Evolutionary conservation across 2,329 filamentous ascomycete species (phyloP).

Genomic region (Colletotrichum theobromicola): DNA sequence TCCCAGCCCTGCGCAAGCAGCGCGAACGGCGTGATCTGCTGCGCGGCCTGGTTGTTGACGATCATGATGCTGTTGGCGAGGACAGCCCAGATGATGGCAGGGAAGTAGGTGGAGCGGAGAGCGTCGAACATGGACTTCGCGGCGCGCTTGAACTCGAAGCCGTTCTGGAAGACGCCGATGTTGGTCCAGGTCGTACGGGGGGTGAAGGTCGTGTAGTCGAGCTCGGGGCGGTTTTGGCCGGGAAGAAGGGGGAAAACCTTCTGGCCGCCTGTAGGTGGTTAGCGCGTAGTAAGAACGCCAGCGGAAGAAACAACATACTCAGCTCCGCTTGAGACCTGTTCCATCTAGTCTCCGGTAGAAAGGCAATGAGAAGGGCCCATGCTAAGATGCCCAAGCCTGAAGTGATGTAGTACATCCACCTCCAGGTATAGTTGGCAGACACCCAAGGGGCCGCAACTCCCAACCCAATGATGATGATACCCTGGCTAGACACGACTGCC

Average conservation of each 20-base stretch:
- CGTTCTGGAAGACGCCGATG: conserved; percentile 34
- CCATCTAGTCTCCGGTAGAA: conserved; percentile 40
- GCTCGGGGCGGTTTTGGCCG: conserved; percentile 29
- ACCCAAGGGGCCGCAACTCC: conserved; percentile 33
- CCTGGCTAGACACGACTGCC: conserved; percentile 32
- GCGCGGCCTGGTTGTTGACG: conserved; percentile 30
- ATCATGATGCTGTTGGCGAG: conserved; percentile 34
- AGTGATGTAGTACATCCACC: conserved; percentile 38
- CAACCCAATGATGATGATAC: conserved; percentile 31
- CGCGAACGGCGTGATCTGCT: conserved; percentile 24
- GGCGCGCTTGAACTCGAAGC: conserved; percentile 29
- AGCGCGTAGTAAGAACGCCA: neutral
- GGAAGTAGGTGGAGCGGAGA: conserved; percentile 36
- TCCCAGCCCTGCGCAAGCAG: conserved; percentile 28
- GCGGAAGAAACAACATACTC: conserved; percentile 3
- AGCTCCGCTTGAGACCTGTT: conserved; percentile 33
- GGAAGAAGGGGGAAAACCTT: conserved; percentile 26
- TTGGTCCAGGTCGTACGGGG: conserved; percentile 33
- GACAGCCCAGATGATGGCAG: conserved; percentile 36
- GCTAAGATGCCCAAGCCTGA: conserved; percentile 32
- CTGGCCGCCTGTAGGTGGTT: neutral
- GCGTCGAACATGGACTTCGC: conserved; percentile 30
- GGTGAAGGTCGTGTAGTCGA: conserved; percentile 31
- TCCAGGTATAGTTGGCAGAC: conserved; percentile 35
- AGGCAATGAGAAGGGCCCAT: conserved; percentile 35